Evolutionary conservation across 2,329 filamentous ascomycete species (phyloP), one percentile per base, ranked within the genome.

Genomic region (Nemania diffusa): DNA sequence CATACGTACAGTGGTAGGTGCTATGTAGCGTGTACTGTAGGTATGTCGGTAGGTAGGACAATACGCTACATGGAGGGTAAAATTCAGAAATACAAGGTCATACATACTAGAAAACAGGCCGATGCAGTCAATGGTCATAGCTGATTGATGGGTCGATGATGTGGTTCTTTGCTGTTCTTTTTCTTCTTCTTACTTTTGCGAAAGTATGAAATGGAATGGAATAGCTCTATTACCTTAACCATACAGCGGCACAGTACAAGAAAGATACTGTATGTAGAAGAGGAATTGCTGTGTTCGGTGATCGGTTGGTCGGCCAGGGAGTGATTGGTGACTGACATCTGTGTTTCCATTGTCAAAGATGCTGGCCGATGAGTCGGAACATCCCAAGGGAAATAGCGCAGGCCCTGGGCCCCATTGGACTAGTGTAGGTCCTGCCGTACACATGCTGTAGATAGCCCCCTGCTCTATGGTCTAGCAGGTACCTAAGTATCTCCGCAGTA

Each of bases 331-430:
- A 63, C 52, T 29, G 48, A 29, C 17, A 26, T 52, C 27, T 52
- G 50, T 61, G 44, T 42, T 51, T 52, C 24, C n/a, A 55, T 22
- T 34, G 53, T 42, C 32, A 26, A 27, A 62, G 52, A 56, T 62
- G 46, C 55, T 62, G 32, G 53, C 55, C 57, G 48, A 59, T 62
- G 40, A 55, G 50, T 53, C 64, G 29, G 64, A 60, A 60, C 59
- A 46, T 58, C 58, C 64, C 46, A 55, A 48, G 64, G 37, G 64
- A 67, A 67, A 67, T 67, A 67, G 59, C 64, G 64, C 64, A 67
- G 51, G 42, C 59, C 59, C 51, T 67, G 55, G 53, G 46, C 64
- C 46, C 48, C 26, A 62, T 65, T 65, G 34, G 57, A 48, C 11
- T 50, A 61, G 29, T 22, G n/a, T 40, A 40, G 37, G 37, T 40